These are phyloP conservation scores for Penicillium olsonii DNA, from an alignment of 2,329 filamentous ascomycete species.

Conservation along the genomic window DNA sequence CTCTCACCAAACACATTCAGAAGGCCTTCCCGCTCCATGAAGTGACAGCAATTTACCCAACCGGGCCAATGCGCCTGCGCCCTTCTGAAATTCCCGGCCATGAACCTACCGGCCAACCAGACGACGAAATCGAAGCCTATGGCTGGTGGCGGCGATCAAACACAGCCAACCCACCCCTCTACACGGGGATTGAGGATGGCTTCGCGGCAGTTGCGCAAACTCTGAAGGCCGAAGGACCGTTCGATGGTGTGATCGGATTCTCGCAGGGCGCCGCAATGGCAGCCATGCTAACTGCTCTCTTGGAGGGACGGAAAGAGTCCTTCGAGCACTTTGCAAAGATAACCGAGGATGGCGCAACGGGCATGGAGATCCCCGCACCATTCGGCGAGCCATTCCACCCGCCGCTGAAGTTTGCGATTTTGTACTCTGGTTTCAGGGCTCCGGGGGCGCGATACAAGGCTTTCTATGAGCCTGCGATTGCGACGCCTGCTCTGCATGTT, in stretches of 20 bases:
- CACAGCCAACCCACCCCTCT: slow-evolving; percentile 64
- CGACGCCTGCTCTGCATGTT: slow-evolving; percentile 78
- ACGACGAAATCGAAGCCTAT: slow-evolving; percentile 67
- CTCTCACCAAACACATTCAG: slow-evolving; percentile 74
- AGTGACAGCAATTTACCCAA: slow-evolving; percentile 67
- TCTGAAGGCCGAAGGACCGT: slow-evolving; percentile 64
- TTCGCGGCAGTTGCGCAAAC: slow-evolving; percentile 63
- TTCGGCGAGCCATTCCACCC: slow-evolving; percentile 50
- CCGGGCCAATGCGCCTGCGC: slow-evolving; percentile 64
- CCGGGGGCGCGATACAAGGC: slow-evolving; percentile 62
- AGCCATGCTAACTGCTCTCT: slow-evolving; percentile 68
- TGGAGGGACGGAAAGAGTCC: slow-evolving; percentile 59
- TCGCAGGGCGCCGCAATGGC: slow-evolving; percentile 76
- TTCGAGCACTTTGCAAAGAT: slow-evolving; percentile 47
- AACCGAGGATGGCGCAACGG: slow-evolving; percentile 18
- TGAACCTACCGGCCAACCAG: slow-evolving; percentile 46
- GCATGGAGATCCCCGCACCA: slow-evolving; percentile 55
- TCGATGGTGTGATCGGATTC: slow-evolving; percentile 81
- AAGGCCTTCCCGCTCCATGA: slow-evolving; percentile 70
- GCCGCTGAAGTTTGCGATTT: slow-evolving; percentile 69
- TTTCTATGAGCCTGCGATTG: slow-evolving; percentile 71
- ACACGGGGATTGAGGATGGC: slow-evolving; percentile 69
- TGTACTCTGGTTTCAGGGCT: slow-evolving; percentile 76
- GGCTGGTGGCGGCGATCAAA: slow-evolving; percentile 75
- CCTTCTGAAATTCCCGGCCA: slow-evolving; percentile 71